Evolutionary conservation across 1,139 yeast genomes (phyloP).

Genomic region (Candida tropicalis): DNA sequence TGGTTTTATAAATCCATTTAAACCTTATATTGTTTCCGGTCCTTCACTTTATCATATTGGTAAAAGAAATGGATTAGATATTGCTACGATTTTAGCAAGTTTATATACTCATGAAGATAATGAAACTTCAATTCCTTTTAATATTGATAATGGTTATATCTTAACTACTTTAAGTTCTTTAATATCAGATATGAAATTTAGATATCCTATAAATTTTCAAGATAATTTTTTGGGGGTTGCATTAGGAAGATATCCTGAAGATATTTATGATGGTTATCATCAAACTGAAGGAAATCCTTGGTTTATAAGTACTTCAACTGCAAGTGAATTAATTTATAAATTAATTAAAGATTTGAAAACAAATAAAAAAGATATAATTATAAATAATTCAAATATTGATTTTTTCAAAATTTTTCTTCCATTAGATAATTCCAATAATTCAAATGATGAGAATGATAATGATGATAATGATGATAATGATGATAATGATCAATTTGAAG

Average conservation of each 20-base stretch:
- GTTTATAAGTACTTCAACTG: slow-evolving; percentile 86
- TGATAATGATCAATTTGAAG: slow-evolving; percentile 28
- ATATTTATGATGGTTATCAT: slow-evolving; percentile 79
- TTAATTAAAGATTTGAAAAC: slow-evolving; percentile 29
- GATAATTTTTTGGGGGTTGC: slow-evolving; percentile 62
- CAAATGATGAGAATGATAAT: no score
- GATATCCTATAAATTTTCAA: slow-evolving; percentile 73
- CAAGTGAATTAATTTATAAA: slow-evolving; percentile 61
- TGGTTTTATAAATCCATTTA: slow-evolving; percentile 11
- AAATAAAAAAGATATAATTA: slow-evolving; percentile 26
- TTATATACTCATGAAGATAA: slow-evolving; percentile 52
- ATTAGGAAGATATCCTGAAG: slow-evolving; percentile 93
- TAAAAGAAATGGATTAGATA: slow-evolving; percentile 72
- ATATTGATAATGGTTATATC: slow-evolving; percentile 55
- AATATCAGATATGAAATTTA: slow-evolving; percentile 64
- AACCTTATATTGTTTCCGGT: slow-evolving; percentile 69
- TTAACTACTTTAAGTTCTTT: slow-evolving; percentile 61
- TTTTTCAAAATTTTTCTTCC: slow-evolving; percentile 33
- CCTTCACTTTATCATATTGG: slow-evolving; percentile 47
- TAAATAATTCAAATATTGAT: slow-evolving; percentile 27
- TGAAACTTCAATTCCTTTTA: slow-evolving; percentile 46
- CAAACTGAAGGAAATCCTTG: slow-evolving; percentile 88
- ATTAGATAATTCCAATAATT: background rate
- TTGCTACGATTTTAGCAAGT: slow-evolving; percentile 75
- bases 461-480: slow-evolving; percentile 31